phyloP scores from a whole-genome alignment of 495 filamentous ascomycete genomes.

The Penicillium fimorum region DNA sequence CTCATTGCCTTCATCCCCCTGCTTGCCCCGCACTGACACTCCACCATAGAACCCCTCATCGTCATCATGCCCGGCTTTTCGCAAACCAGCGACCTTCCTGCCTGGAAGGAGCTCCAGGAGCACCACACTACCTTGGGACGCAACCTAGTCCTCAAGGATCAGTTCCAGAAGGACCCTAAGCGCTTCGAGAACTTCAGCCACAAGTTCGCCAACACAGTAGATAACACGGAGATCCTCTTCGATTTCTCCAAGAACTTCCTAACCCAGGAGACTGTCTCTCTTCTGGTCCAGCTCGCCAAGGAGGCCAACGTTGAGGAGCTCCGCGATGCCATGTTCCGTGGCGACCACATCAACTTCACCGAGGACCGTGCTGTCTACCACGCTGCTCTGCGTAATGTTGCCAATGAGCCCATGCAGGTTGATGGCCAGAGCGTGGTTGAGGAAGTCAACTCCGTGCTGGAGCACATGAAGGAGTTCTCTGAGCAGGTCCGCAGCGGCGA shows the following conservation, averaged over 20 bases:
- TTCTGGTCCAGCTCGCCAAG: conserved; percentile 84
- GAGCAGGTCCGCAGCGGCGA: conserved; percentile 90
- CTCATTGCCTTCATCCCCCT: conserved; percentile 6
- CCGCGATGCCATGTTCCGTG: conserved; percentile 93
- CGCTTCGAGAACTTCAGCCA: conserved; percentile 90
- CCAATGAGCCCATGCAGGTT: conserved; percentile 83
- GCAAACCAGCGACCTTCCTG: conserved; percentile 75
- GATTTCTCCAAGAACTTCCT: conserved; percentile 99
- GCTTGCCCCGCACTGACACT: conserved; percentile 39
- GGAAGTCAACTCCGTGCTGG: conserved; percentile 84
- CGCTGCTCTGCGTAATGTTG: conserved; percentile 83
- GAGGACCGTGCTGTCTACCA: conserved; percentile 97
- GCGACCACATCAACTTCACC: conserved; percentile 98
- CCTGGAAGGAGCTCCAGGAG: conserved; percentile 85
- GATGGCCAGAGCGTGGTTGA: conserved; percentile 95
- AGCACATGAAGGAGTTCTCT: conserved; percentile 97
- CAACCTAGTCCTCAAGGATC: conserved; percentile 87
- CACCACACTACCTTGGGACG: conserved; percentile 82
- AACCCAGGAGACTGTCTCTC: conserved; percentile 83
- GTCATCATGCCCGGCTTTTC: conserved; percentile 58
- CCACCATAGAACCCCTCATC: conserved; percentile 18
- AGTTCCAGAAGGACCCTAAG: conserved; percentile 82
- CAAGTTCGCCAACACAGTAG: conserved; percentile 75
- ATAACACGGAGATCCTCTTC: conserved; percentile 83
- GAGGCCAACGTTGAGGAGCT: conserved; percentile 89